phyloP scores from a whole-genome alignment of 1,284 basidiomycete genomes.

The Hemileia vastatrix region DNA sequence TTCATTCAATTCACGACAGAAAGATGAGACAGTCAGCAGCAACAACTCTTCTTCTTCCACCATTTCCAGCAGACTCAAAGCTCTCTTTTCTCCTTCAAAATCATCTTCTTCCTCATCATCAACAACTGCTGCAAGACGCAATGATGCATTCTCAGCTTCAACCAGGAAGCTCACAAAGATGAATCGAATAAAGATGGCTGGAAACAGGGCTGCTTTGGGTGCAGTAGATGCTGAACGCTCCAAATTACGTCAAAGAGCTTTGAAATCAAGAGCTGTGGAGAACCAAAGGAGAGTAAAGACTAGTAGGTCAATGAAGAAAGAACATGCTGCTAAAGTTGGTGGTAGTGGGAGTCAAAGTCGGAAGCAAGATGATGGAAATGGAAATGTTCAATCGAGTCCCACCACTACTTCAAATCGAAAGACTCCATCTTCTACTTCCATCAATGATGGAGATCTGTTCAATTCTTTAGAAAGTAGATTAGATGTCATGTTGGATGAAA shows the following conservation, averaged over 20 bases:
- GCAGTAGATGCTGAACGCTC: background rate
- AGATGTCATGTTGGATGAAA: background rate
- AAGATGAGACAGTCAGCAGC: no score
- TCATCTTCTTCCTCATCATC: background rate
- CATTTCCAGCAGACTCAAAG: no score
- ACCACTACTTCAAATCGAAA: background rate
- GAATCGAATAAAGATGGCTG: background rate
- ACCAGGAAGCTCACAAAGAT: background rate
- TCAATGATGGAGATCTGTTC: background rate
- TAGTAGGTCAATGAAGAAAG: background rate
- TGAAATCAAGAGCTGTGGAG: background rate
- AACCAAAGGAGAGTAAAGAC: background rate
- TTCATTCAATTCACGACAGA: no score
- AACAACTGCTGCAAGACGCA: background rate
- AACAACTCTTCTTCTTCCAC: no score
- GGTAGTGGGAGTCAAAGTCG: no score
- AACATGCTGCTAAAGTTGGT: background rate
- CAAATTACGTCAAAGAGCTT: background rate
- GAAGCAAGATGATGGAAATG: background rate
- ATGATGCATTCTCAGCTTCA: background rate
- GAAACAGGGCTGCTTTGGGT: background rate
- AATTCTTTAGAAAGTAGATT: background rate
- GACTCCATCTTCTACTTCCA: background rate
- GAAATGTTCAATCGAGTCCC: background rate
- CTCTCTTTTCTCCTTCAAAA: no score